Conservation (phyloP, 164 flowering plant genomes). For the Amborella trichopoda region DNA sequence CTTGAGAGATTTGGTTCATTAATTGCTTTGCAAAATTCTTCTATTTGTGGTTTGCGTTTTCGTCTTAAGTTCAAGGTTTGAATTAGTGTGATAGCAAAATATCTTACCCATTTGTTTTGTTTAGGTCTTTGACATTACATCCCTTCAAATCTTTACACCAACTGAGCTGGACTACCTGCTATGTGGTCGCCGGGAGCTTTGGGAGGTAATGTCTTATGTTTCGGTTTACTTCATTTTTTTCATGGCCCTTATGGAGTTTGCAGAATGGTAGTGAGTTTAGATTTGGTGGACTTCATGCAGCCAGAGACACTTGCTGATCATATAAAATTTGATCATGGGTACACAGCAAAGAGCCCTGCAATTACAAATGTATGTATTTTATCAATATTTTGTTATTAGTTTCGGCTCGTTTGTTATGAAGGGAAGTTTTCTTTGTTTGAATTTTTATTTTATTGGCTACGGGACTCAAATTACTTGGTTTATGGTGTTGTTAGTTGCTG, state of each 20-base stretch:
- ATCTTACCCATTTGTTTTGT: not conserved
- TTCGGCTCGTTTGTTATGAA: not conserved
- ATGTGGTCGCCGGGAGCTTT: slow-evolving; percentile 92
- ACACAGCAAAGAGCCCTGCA: slow-evolving; percentile 93
- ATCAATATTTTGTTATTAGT: not conserved
- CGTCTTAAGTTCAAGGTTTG: too few relatives aligned
- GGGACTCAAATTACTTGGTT: slow-evolving; percentile 6
- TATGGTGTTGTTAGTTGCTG: slow-evolving; percentile 47
- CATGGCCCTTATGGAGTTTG: not conserved
- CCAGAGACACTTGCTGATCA: slow-evolving; percentile 83
- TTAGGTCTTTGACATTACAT: slow-evolving; percentile 86
- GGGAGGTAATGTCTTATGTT: slow-evolving; percentile 52
- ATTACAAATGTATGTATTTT: slow-evolving; percentile 47
- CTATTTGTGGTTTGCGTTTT: too few relatives aligned
- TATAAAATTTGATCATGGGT: slow-evolving; percentile 97
- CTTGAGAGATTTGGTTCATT: too few relatives aligned
- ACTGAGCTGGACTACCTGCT: slow-evolving; percentile 81
- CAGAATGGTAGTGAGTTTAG: not conserved
- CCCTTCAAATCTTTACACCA: slow-evolving; percentile 86
- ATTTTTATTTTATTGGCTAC: not conserved
- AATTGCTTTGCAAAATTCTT: too few relatives aligned
- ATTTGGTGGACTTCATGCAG: slow-evolving; percentile 28
- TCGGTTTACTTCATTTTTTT: not conserved
- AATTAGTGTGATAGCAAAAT: too few relatives aligned
- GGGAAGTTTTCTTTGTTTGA: not conserved